Percentiles rank a stretch among this genome's conserved stretches.
Evolutionary conservation across 148 eudicot species (phyloP).

Genomic region (Cornus kousa): DNA sequence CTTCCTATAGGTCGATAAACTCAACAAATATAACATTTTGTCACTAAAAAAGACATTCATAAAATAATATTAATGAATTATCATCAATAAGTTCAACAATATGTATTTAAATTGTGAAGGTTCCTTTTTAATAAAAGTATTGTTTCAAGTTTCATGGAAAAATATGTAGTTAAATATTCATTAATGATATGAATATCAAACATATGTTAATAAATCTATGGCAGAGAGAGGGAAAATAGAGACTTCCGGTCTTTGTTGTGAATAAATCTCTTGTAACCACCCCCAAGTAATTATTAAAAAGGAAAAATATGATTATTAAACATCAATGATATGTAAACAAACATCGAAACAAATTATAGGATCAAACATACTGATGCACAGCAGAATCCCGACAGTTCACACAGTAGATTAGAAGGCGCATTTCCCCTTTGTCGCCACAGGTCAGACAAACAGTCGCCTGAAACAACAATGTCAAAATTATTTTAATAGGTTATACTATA

Average conservation of each 20-base stretch:
- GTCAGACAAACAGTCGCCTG: constrained; percentile 34
- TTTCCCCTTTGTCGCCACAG: constrained; percentile 31
- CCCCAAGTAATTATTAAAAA: too few relatives aligned
- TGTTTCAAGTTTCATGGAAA: too few relatives aligned
- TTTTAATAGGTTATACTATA: neutral
- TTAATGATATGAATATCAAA: neutral
- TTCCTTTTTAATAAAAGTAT: too few relatives aligned
- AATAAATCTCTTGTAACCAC: too few relatives aligned
- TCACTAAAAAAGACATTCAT: too few relatives aligned
- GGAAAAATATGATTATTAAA: neutral
- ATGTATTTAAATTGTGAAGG: neutral
- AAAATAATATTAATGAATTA: too few relatives aligned
- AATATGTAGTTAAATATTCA: neutral
- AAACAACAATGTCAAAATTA: neutral
- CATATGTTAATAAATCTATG: too few relatives aligned
- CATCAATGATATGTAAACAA: neutral
- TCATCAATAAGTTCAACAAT: too few relatives aligned
- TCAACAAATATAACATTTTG: too few relatives aligned
- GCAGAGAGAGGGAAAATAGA: too few relatives aligned
- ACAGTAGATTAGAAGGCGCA: constrained; percentile 31
- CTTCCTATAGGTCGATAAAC: too few relatives aligned
- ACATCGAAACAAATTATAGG: neutral
- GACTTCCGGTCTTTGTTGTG: too few relatives aligned
- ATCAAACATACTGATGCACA: constrained; percentile 30
- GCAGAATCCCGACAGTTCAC: constrained; percentile 25